A percentile compares a stretch with the other conserved stretches of the same genome.
phyloP scores from a whole-genome alignment of 805 yeast genomes.

The Lipomyces lipofer region DNA sequence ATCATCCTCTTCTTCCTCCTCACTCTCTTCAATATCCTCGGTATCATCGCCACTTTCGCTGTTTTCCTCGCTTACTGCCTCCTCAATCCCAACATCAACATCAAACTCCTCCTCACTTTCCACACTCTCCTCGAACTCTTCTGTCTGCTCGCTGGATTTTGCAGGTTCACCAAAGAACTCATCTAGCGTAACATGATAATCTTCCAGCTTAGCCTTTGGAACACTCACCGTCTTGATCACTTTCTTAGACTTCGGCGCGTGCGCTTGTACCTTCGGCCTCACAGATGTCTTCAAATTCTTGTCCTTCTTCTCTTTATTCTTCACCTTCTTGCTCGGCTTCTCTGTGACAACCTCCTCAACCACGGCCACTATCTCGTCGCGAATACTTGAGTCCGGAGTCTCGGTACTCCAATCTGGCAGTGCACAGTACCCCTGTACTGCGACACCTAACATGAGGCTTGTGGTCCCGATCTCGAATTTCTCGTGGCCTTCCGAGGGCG shows the following conservation, averaged over 20 bases:
- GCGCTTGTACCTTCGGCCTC: too few relatives aligned
- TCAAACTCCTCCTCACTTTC: slow-evolving; percentile 30
- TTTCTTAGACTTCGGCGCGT: slow-evolving; percentile 9
- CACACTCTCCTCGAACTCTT: slow-evolving; percentile 36
- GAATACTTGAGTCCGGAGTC: slow-evolving; percentile 40
- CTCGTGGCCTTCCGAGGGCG: slow-evolving; percentile 29
- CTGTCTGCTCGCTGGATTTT: slow-evolving; percentile 24
- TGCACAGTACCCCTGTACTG: slow-evolving; percentile 34
- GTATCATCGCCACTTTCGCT: slow-evolving; percentile 31
- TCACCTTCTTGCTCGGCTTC: slow-evolving; percentile 11
- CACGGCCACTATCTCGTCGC: slow-evolving; percentile 20
- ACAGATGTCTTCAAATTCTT: too few relatives aligned
- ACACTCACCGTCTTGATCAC: not conserved
- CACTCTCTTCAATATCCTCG: slow-evolving; percentile 38
- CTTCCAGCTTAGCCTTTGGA: slow-evolving; percentile 9
- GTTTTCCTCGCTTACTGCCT: slow-evolving; percentile 27
- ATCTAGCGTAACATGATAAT: slow-evolving; percentile 50
- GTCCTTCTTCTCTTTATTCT: slow-evolving; percentile 6
- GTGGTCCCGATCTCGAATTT: slow-evolving; percentile 38
- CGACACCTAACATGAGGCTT: slow-evolving; percentile 31
- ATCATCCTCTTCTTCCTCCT: slow-evolving; percentile 36
- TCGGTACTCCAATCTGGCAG: slow-evolving; percentile 51
- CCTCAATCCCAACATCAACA: too few relatives aligned
- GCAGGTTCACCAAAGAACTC: slow-evolving; percentile 68
- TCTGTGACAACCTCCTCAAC: slow-evolving; percentile 6